phyloP scores from a whole-genome alignment of 495 filamentous ascomycete species.

The Cryomyces minteri region DNA sequence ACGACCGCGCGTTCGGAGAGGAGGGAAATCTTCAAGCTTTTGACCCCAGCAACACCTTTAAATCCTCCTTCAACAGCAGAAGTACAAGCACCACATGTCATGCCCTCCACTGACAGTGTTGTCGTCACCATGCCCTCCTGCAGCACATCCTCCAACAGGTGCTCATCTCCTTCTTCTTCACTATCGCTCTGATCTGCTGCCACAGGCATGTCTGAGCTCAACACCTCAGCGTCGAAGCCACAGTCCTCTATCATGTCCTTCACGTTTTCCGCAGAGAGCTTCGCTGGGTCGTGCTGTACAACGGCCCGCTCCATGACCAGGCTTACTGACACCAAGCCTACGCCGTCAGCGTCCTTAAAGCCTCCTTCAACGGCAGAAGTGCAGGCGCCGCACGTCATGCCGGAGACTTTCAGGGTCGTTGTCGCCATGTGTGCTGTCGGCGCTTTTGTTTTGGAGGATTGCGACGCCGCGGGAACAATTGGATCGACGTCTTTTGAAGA shows the following conservation, averaged over 20 bases:
- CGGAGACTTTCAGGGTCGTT: conserved; percentile 75
- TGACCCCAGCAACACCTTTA: conserved; percentile 28
- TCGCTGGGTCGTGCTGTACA: conserved; percentile 66
- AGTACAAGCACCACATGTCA: conserved; percentile 95
- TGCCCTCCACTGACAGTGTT: conserved; percentile 81
- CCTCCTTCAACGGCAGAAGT: conserved; percentile 73
- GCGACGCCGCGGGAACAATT: too few relatives aligned
- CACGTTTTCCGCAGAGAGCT: conserved; percentile 52
- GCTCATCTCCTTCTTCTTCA: conserved; percentile 9
- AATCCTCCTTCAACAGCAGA: conserved; percentile 75
- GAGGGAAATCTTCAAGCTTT: conserved; percentile 24
- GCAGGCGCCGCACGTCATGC: conserved; percentile 92
- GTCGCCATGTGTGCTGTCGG: conserved; percentile 51
- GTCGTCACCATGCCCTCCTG: conserved; percentile 37
- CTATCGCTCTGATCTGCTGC: conserved; percentile 11
- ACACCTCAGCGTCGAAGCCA: conserved; percentile 85
- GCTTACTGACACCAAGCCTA: conserved; percentile 72
- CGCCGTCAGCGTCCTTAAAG: conserved; percentile 63
- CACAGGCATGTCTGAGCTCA: conserved; percentile 53
- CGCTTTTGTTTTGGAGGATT: not conserved
- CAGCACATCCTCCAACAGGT: conserved; percentile 17
- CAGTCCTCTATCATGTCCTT: conserved; percentile 80
- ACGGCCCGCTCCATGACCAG: conserved; percentile 86
- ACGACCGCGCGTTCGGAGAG: conserved; percentile 42
- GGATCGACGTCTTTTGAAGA: not conserved